Evolutionary conservation across 257 asterid species (phyloP), one percentile per base, ranked within the genome.

Genomic region (Petrea volubilis): DNA sequence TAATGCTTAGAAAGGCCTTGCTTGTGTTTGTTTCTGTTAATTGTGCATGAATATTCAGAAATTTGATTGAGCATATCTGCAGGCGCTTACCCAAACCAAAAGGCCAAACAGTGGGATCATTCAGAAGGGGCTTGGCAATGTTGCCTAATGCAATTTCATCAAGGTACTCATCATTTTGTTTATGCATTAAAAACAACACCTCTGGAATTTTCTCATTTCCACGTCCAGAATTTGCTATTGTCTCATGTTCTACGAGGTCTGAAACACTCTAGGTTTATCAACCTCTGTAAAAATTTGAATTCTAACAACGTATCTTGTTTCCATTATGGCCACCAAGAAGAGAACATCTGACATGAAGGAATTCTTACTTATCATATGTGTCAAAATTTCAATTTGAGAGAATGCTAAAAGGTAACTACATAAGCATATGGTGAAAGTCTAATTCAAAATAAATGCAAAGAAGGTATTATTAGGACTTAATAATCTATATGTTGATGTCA

Each of bases 31-130:
- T 68, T 72, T 68, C 43, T 74, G 23, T 74, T 63, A 44, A 31
- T 56, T 73, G 44, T 49, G 60, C 58, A 21, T 72, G 47, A 53
- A 28, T 65, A 47, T 67, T 67, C 69, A 51, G 67, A 64, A 52
- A 67, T 69, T 71, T 63, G 70, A 83, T 64, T 73, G 64, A 52
- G 53, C 71, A 70, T 52, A 70, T 78, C 56, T 75, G 74, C 90
- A 94, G 99, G 80, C 98, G 85, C 79, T 82, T 94, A 69, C 97
- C 98, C 36, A 89, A 76, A 76, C 97, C 99, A 70, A 83, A 91
- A 81, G 99, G 99, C 52, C 99, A 94, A 79, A 94, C 99, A 11
- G 98, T 94, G 67, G 98, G 97, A 62, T 94, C 99, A 59, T 94
- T 94, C 74, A 89, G 65, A 80, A 89, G 85, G 80, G 99, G 99